These are phyloP conservation scores for Magnaporthiopsis incrustans DNA, from an alignment of 2,329 filamentous ascomycete species.

Conservation along the genomic window DNA sequence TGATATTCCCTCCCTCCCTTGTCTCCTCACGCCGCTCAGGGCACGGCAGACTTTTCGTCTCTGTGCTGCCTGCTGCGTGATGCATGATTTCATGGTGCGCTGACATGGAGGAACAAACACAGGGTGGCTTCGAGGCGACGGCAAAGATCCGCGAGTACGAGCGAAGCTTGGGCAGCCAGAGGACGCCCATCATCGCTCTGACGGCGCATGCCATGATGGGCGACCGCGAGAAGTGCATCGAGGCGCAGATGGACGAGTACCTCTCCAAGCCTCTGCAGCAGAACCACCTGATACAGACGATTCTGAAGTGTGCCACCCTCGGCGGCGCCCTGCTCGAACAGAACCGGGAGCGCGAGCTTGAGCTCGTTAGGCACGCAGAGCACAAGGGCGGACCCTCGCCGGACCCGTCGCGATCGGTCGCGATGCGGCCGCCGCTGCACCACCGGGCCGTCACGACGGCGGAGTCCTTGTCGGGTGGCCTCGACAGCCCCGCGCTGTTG, in stretches of 20 bases:
- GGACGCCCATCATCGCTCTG: conserved; percentile 91
- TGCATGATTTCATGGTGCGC: conserved; percentile 11
- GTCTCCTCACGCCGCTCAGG: not conserved
- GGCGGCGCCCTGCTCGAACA: conserved; percentile 76
- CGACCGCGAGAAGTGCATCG: conserved; percentile 94
- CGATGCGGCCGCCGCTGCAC: conserved; percentile 7
- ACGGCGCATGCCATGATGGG: conserved; percentile 99
- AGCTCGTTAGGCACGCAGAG: conserved; percentile 26
- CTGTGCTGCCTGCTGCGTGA: conserved; percentile 11
- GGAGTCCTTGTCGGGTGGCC: conserved; percentile 47
- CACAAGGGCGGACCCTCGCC: conserved; percentile 18
- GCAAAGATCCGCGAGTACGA: conserved; percentile 96
- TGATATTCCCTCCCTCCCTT: conserved; percentile 9
- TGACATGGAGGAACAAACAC: conserved; percentile 23
- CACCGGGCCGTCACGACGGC: conserved; percentile 56
- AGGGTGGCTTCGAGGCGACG: conserved; percentile 95
- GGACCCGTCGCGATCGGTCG: conserved; percentile 19
- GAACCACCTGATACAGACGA: conserved; percentile 31
- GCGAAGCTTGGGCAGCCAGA: conserved; percentile 65
- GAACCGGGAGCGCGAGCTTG: conserved; percentile 53
- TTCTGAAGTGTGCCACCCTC: conserved; percentile 90
- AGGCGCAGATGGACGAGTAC: conserved; percentile 99
- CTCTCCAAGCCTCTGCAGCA: conserved; percentile 59
- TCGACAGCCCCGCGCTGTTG: conserved; percentile 56
- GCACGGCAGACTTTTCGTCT: not conserved